Percentiles rank a stretch among this genome's conserved stretches.
Evolutionary conservation across 2,329 filamentous ascomycete genomes (phyloP).

Genomic region (Botrytis medusae): DNA sequence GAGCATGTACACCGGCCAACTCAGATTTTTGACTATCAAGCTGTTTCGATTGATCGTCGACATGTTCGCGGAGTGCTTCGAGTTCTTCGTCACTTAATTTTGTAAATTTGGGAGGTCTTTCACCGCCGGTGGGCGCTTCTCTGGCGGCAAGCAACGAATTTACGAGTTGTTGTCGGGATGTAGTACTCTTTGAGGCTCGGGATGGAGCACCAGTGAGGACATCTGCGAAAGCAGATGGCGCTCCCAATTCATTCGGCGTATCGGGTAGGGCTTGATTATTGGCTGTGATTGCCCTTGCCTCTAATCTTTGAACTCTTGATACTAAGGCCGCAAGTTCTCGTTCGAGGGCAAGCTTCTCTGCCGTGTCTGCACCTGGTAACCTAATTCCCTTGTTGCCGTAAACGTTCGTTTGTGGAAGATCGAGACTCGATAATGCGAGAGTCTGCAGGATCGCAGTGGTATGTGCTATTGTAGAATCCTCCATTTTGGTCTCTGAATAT

Average conservation of each 20-base stretch:
- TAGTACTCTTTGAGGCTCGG: constrained; percentile 38
- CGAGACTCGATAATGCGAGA: constrained; percentile 44
- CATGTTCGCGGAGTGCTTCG: constrained; percentile 81
- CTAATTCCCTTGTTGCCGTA: constrained; percentile 47
- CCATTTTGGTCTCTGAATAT: constrained; percentile 31
- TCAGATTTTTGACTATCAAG: constrained; percentile 87
- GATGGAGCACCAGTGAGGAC: constrained; percentile 43
- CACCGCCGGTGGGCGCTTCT: constrained; percentile 34
- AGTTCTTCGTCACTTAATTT: constrained; percentile 77
- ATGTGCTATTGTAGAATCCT: constrained; percentile 54
- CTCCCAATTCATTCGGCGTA: constrained; percentile 74
- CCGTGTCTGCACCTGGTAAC: constrained; percentile 73
- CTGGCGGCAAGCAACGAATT: constrained; percentile 37
- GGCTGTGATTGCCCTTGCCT: constrained; percentile 68
- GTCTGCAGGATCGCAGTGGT: constrained; percentile 54
- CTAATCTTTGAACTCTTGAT: constrained; percentile 75
- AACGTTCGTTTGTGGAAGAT: constrained; percentile 27
- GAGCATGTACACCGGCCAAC: constrained; percentile 80
- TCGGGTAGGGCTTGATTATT: constrained; percentile 66
- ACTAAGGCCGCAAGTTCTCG: constrained; percentile 78
- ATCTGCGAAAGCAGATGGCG: constrained; percentile 64
- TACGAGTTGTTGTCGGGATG: constrained; percentile 45
- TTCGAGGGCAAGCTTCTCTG: constrained; percentile 78
- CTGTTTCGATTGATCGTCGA: constrained; percentile 90
- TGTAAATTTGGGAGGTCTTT: constrained; percentile 37